Evolutionary conservation across 257 asterid species (phyloP), one percentile per base, ranked within the genome.

Genomic region (Salvia rosmarinus): DNA sequence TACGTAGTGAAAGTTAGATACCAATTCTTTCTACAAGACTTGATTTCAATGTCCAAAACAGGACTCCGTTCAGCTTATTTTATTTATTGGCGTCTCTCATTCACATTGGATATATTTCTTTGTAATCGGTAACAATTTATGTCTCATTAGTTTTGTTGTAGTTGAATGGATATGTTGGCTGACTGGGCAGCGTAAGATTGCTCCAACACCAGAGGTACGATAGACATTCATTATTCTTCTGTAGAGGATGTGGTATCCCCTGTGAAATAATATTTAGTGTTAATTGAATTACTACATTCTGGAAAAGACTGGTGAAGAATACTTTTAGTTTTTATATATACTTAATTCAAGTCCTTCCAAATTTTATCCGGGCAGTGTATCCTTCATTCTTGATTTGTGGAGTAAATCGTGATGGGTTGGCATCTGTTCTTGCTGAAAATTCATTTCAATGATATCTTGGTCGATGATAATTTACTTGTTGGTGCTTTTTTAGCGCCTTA

Each of bases 131-230:
- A 70, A 64, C 68, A 68, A 68, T 75, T 70, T 76, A 75, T 78
- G 75, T 70, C 75, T 77, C 70, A 70, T 64, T 77, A 75, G 79
- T 60, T 78, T 77, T 86, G 64, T 54, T 82, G 71, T 85, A 93
- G 99, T 95, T 84, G 99, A 95, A 84, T 95, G 99, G 99, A 95
- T 91, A 70, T 89, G 97, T 77, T 95, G 99, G 99, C 82, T 95
- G 78, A 95, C 89, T 81, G 99, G 99, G 78, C 98, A 95, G 75
- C 96, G 99, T 8, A 91, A 82, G 79, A 82, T 37, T 62, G 94
- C 96, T 83, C 99, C 97, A 50, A 89, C 96, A 6, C 87, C 85
- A n/a, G 96, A 92, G 98, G 98, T 92, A 81, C 40, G 64, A 17
- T 39, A 61, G 19, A 34, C 43, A 6, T 37, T 64, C 60, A 4